Evolutionary conservation across 2,329 filamentous ascomycete genomes (phyloP), one percentile per base, ranked within the genome.

Genomic region (Paecilomyces sp.): DNA sequence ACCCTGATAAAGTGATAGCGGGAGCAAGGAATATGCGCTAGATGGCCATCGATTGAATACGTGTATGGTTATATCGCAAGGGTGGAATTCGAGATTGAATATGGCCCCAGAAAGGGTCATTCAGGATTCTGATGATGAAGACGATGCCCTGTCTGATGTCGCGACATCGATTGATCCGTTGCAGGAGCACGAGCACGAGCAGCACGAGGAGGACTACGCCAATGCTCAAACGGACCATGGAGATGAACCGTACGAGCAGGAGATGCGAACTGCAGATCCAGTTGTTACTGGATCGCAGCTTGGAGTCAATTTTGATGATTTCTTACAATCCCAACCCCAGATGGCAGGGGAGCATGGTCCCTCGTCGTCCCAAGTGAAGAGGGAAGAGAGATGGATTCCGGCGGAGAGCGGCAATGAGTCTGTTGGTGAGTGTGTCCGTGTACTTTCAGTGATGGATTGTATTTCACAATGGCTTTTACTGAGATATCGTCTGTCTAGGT

Each of bases 61-160:
- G 51, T 28, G 52, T 9, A 28, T 54, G 22, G 11, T 18, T 28
- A 11, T 22, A 22, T 18, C 31, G 31, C 1, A 6, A 22, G 52
- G 18, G n/a, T 9, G 41, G 8, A 5, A 18, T 47, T 47, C 36
- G 1, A 18, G 5, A 6, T 18, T 47, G 15, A 58, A 13, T 25
- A 79, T 79, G 77, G 61, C 70, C 31, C 66, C 63, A 56, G 65
- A 68, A 54, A 71, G 72, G 55, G 68, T 79, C 15, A 77, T 79
- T n/a, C 75, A 76, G 57, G 77, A 79, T 61, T 79, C 77, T 0
- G 77, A 79, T 30, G 76, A 70, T 28, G 72, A 79, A 47, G 75
- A 76, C 11, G 74, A 75, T 55, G 67, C 70, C 57, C 61, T 74
- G n/a, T 65, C 65, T 33, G 68, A 69, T 6, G 36, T 64, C 24